A percentile compares a stretch with the other conserved stretches of the same genome.
Conservation (phyloP, 2,329 filamentous ascomycete genomes). For the Diaporthe humulicola region DNA sequence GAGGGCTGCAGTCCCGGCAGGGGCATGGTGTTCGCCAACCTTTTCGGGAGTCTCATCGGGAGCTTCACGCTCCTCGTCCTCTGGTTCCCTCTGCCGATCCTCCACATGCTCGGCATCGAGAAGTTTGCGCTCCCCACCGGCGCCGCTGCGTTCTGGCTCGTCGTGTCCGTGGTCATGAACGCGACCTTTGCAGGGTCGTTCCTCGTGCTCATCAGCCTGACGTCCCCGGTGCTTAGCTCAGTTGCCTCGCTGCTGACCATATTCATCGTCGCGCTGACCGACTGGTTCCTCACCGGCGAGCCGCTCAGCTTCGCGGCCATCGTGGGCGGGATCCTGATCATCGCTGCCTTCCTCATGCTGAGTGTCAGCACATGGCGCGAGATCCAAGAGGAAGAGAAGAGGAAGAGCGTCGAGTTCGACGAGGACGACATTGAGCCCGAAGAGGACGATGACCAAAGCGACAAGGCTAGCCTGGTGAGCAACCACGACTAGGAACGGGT, state of each 20-base stretch:
- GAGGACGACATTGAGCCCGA: conserved; percentile 57
- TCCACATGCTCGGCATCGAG: conserved; percentile 85
- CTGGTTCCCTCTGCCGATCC: conserved; percentile 90
- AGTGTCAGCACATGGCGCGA: conserved; percentile 94
- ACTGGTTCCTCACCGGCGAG: conserved; percentile 87
- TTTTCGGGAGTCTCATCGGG: conserved; percentile 90
- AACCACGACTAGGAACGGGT: conserved; percentile 26
- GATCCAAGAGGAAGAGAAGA: conserved; percentile 85
- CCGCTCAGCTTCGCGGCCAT: conserved; percentile 82
- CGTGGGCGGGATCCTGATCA: conserved; percentile 86
- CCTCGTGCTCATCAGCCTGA: conserved; percentile 91
- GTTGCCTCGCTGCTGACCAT: conserved; percentile 96
- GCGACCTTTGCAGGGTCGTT: conserved; percentile 94
- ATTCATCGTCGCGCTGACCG: conserved; percentile 93
- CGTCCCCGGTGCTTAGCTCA: conserved; percentile 90
- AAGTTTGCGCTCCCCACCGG: conserved; percentile 85
- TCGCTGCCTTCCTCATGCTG: conserved; percentile 87
- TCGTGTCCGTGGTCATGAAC: conserved; percentile 86
- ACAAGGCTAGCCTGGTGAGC: conserved; percentile 34
- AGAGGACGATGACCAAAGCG: conserved; percentile 53
- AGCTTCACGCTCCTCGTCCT: conserved; percentile 87
- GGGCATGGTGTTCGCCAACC: conserved; percentile 96
- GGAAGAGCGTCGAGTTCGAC: conserved; percentile 63
- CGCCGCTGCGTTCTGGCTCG: conserved; percentile 82
- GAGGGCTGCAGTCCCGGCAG: conserved; percentile 86